phyloP scores from a whole-genome alignment of 2,329 filamentous ascomycete genomes.

The Harringtonia aguacate region DNA sequence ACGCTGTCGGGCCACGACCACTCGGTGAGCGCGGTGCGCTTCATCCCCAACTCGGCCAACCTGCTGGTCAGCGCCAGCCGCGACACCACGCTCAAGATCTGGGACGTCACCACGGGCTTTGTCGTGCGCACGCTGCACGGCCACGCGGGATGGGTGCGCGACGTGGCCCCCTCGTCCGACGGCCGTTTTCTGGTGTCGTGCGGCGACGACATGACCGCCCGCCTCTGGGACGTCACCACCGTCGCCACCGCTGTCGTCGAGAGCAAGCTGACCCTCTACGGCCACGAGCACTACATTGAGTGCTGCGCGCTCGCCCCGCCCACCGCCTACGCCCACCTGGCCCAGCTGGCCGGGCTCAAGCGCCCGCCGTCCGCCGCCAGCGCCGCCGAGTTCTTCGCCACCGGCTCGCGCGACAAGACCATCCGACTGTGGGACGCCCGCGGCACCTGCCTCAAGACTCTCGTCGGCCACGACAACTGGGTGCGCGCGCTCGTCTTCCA shows the following conservation, averaged over 20 bases:
- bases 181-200: slow-evolving; percentile 75
- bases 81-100: slow-evolving; percentile 76
- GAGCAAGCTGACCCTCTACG: slow-evolving; percentile 67
- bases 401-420: slow-evolving; percentile 79
- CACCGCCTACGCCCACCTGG: slow-evolving; percentile 65
- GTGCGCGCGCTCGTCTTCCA: slow-evolving; percentile 79
- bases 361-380: slow-evolving; percentile 65
- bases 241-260: slow-evolving; percentile 42
- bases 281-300: slow-evolving; percentile 78
- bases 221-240: slow-evolving; percentile 74
- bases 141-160: slow-evolving; percentile 84
- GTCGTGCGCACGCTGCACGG: slow-evolving; percentile 84
- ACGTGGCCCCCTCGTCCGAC: slow-evolving; percentile 72
- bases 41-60: slow-evolving; percentile 76
- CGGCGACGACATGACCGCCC: slow-evolving; percentile 70
- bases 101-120: slow-evolving; percentile 89
- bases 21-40: slow-evolving; percentile 78
- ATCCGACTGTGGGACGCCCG: slow-evolving; percentile 84
- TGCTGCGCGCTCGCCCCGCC: slow-evolving; percentile 82
- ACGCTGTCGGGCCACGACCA: slow-evolving; percentile 89
- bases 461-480: slow-evolving; percentile 92
- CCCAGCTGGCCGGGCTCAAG: slow-evolving; percentile 69
- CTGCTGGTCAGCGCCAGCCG: slow-evolving; percentile 77
- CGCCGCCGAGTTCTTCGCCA: slow-evolving; percentile 80
- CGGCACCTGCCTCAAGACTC: slow-evolving; percentile 73